Evolutionary conservation across 768 basidiomycete species (phyloP).

Genomic region (Naganishia randhawae): DNA sequence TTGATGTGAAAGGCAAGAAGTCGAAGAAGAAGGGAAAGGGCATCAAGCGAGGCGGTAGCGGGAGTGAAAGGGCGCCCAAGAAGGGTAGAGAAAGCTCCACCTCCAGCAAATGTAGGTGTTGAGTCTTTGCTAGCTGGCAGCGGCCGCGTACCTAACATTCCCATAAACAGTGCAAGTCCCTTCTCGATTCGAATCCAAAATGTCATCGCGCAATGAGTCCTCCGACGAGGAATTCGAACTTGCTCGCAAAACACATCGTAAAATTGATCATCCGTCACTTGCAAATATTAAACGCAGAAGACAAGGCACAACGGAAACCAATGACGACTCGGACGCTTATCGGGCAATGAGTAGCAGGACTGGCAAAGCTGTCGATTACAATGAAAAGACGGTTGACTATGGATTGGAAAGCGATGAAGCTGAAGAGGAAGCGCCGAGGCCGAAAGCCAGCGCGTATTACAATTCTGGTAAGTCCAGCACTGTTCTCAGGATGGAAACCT

Average conservation of each 20-base stretch:
- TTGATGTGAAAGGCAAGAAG: conserved; percentile 18
- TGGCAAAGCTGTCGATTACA: conserved; percentile 37
- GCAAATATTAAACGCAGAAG: conserved; percentile 22
- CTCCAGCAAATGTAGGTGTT: conserved; percentile 6
- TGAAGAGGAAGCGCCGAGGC: conserved; percentile 27
- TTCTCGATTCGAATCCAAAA: conserved; percentile 20
- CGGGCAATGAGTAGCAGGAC: conserved; percentile 21
- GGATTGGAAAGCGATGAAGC: conserved; percentile 39
- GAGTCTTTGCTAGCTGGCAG: not conserved
- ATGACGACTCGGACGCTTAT: conserved; percentile 15
- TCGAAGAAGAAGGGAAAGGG: conserved; percentile 19
- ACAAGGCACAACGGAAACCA: conserved; percentile 21
- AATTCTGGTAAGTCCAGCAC: conserved; percentile 17
- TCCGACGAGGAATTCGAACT: conserved; percentile 27
- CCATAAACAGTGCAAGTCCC: not conserved
- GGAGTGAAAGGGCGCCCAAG: not conserved
- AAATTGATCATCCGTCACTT: conserved; percentile 14
- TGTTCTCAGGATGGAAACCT: not conserved
- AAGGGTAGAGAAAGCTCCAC: not conserved
- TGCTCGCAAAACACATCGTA: conserved; percentile 23
- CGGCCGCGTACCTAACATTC: not conserved
- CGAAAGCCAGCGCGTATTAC: conserved; percentile 29
- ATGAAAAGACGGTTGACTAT: conserved; percentile 46
- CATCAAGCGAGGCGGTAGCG: not conserved
- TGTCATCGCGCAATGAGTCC: conserved; percentile 4